A percentile compares a stretch with the other conserved stretches of the same genome.
Conservation (phyloP, 2,329 filamentous ascomycete species). For the Hymenoscyphus occultus region DNA sequence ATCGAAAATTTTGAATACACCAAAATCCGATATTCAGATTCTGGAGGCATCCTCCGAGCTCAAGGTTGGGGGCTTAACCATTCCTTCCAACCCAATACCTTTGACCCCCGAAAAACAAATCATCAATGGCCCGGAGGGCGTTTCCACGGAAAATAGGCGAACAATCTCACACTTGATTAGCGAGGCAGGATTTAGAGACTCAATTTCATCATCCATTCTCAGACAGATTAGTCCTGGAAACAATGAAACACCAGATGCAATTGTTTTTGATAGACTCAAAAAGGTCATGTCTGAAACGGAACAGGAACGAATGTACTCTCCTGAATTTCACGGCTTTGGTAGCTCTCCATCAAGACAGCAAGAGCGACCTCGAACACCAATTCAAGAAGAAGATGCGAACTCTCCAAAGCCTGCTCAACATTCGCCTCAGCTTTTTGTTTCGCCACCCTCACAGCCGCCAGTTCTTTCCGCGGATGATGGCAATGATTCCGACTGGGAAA, state of each 20-base stretch:
- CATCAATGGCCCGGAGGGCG: constrained; percentile 13
- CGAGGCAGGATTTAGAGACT: constrained; percentile 48
- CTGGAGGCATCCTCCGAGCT: not conserved
- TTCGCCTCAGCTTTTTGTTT: not conserved
- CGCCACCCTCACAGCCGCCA: not conserved
- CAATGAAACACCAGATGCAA: constrained; percentile 28
- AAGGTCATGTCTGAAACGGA: constrained; percentile 27
- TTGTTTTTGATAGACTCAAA: constrained; percentile 24
- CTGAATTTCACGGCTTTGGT: constrained; percentile 35
- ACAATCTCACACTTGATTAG: constrained; percentile 46
- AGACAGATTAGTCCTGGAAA: constrained; percentile 30
- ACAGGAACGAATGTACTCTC: constrained; percentile 28
- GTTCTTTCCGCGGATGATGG: constrained; percentile 1
- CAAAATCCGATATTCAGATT: not conserved
- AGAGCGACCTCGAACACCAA: constrained; percentile 9
- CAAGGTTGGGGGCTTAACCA: not conserved
- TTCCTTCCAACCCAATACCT: not conserved
- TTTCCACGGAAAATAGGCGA: constrained; percentile 32
- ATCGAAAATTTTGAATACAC: not conserved
- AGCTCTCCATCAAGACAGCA: constrained; percentile 28
- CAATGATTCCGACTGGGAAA: constrained; percentile 7
- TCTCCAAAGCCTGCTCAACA: constrained; percentile 11
- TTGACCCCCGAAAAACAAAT: not conserved
- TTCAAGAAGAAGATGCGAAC: constrained; percentile 2
- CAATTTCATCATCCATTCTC: constrained; percentile 41